Evolutionary conservation across 2,329 filamentous ascomycete genomes (phyloP).

Genomic region (Epichloe uncinata): DNA sequence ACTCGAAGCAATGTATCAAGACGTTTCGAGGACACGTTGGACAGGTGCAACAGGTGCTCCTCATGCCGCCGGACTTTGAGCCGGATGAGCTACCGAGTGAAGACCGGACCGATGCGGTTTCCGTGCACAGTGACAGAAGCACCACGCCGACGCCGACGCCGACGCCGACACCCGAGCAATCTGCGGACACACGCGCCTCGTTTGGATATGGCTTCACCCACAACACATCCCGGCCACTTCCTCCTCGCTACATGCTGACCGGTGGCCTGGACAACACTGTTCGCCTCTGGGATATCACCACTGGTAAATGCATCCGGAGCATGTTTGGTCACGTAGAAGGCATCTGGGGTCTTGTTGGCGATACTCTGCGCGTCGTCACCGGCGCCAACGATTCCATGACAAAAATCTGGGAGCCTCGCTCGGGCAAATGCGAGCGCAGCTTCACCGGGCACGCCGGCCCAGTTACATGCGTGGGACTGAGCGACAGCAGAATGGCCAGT

Average conservation of each 20-base stretch:
- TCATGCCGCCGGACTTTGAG: slow-evolving; percentile 78
- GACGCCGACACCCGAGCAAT: slow-evolving; percentile 15
- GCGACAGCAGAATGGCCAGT: slow-evolving; percentile 78
- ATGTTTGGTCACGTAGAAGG: slow-evolving; percentile 97
- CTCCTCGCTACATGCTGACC: slow-evolving; percentile 84
- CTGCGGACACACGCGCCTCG: slow-evolving; percentile 34
- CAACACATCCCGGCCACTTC: slow-evolving; percentile 51
- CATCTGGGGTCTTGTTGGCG: slow-evolving; percentile 83
- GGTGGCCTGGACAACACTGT: slow-evolving; percentile 85
- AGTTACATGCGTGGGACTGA: slow-evolving; percentile 84
- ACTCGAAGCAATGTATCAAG: slow-evolving; percentile 64
- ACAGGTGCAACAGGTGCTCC: slow-evolving; percentile 82
- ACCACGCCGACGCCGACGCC: slow-evolving; percentile 23
- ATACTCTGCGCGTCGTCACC: slow-evolving; percentile 76
- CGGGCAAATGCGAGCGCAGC: slow-evolving; percentile 82
- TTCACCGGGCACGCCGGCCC: slow-evolving; percentile 84
- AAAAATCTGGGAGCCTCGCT: slow-evolving; percentile 85
- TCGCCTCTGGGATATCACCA: slow-evolving; percentile 78
- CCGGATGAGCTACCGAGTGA: slow-evolving; percentile 51
- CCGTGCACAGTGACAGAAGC: slow-evolving; percentile 34
- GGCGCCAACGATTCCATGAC: slow-evolving; percentile 90
- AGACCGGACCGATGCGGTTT: slow-evolving; percentile 40
- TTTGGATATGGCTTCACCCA: slow-evolving; percentile 51
- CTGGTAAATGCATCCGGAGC: slow-evolving; percentile 71
- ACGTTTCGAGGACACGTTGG: slow-evolving; percentile 82